These are phyloP conservation scores for Coniella lustricola DNA, from an alignment of 2,329 filamentous ascomycete genomes.

Conservation along the genomic window DNA sequence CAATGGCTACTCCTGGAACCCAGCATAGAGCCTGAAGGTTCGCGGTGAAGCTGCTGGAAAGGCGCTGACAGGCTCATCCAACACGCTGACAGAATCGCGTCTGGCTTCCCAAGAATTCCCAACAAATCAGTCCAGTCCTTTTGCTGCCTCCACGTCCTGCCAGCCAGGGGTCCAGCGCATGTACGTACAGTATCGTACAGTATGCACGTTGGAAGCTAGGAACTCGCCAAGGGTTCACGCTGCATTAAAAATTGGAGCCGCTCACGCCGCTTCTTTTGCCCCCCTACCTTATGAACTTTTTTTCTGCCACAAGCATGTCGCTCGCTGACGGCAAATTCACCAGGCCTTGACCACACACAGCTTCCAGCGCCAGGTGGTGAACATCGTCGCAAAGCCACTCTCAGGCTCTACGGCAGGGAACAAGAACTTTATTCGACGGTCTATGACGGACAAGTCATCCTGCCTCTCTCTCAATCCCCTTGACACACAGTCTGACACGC, in stretches of 20 bases:
- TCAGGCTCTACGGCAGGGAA: too few relatives aligned
- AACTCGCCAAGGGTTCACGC: conserved; percentile 1
- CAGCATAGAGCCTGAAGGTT: not conserved
- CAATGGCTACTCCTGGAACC: not conserved
- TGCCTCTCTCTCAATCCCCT: too few relatives aligned
- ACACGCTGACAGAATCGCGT: not conserved
- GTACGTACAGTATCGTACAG: too few relatives aligned
- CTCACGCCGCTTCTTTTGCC: conserved; percentile 1
- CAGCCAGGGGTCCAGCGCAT: conserved; percentile 8
- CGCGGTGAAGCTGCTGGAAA: not conserved
- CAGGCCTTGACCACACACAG: not conserved
- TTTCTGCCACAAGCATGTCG: too few relatives aligned
- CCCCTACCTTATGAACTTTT: not conserved
- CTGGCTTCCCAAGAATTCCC: conserved; percentile 2
- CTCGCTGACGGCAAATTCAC: conserved; percentile 3
- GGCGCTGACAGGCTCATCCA: conserved; percentile 5
- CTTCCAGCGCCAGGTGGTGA: too few relatives aligned
- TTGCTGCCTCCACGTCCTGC: not conserved
- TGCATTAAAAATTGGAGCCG: not conserved
- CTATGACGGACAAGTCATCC: too few relatives aligned
- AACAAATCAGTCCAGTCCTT: conserved; percentile 13
- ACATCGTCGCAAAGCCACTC: too few relatives aligned
- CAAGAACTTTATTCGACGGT: too few relatives aligned
- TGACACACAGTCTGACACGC: too few relatives aligned
- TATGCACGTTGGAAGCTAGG: not conserved